Base-by-base conservation (phyloP, 169 alveolate species). In the Blepharisma undulans region DNA sequence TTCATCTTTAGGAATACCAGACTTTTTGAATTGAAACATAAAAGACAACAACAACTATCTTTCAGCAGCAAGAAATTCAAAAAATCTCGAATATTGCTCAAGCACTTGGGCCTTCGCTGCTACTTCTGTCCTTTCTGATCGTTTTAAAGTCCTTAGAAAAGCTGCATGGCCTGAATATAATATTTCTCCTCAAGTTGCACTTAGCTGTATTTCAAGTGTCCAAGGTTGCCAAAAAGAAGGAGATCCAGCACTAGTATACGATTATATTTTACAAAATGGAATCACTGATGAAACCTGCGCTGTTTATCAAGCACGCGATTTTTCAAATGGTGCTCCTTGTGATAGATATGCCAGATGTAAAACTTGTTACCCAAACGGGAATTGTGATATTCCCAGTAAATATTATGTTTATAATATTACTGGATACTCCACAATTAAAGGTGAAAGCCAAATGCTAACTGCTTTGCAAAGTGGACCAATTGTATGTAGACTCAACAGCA, bases 71-170 rank as follows among this genome's bases (percentile, higher is more conserved):
- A 87, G 90, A 60, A 94, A 95, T 77, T 92, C 93, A 82, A 96
- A 93, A 84, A 91, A 93, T 79, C 98, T 96, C 32, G 92, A 92
- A 72, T 92, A 93, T 79, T 95, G 98, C 59, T 95, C 95, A 29
- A 92, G 96, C 22, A 95, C 96, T 82, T 96, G 98, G 98, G 96
- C 98, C 60, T 88, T 88, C 22, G 97, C 97, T 19, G 84, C 96
- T 21, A 90, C 94, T 36, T 71, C 92, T 32, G 77, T 95, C 19
- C 72, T 95, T 8, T 90, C 96, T 29, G 98, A 95, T 72, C 85
- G 98, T 71, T 90, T 95, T 21, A 94, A 94, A 86, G 94, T 95
- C 76, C 72, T 76, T 21, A 90, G 96, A 76, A 95, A 94, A 5
- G 96, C 95, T 72, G 86, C 93, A 25, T 95, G 92, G 93, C 97